Percentiles rank a stretch among this genome's conserved stretches.
These are phyloP conservation scores for Aspergillus sojae DNA, from an alignment of 2,329 filamentous ascomycete genomes.

Conservation along the genomic window DNA sequence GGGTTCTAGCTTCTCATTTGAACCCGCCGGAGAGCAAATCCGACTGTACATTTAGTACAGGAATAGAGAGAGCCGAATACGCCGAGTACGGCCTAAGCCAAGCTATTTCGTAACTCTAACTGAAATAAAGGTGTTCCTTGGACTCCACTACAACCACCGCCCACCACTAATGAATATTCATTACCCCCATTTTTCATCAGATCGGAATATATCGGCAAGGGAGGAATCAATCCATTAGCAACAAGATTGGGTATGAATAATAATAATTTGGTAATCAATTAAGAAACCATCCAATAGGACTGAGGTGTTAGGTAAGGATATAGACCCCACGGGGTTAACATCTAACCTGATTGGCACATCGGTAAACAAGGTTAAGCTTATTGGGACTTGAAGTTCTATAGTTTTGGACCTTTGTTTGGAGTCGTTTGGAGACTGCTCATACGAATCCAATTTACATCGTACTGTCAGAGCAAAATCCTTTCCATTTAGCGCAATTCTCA, in stretches of 20 bases:
- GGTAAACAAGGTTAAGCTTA: neutral
- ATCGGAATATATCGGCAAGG: neutral
- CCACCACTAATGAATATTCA: neutral
- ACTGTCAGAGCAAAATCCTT: neutral
- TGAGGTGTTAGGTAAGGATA: neutral
- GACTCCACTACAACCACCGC: neutral
- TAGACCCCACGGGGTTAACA: neutral
- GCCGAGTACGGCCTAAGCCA: neutral
- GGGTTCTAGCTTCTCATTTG: neutral
- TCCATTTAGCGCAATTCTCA: neutral
- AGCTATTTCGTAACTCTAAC: neutral
- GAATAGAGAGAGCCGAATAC: neutral
- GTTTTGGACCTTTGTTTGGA: neutral
- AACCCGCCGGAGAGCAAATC: neutral
- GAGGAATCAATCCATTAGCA: neutral
- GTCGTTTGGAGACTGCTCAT: neutral
- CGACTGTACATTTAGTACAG: neutral
- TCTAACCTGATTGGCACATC: neutral
- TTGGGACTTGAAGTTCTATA: neutral
- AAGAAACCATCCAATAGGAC: neutral
- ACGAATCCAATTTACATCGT: neutral
- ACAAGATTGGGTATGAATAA: neutral
- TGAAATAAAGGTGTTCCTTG: neutral
- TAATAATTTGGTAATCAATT: neutral
- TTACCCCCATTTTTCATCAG: slow-evolving; percentile 3